Conservation (phyloP, 148 eudicot genomes). For the Bassia scoparia region DNA sequence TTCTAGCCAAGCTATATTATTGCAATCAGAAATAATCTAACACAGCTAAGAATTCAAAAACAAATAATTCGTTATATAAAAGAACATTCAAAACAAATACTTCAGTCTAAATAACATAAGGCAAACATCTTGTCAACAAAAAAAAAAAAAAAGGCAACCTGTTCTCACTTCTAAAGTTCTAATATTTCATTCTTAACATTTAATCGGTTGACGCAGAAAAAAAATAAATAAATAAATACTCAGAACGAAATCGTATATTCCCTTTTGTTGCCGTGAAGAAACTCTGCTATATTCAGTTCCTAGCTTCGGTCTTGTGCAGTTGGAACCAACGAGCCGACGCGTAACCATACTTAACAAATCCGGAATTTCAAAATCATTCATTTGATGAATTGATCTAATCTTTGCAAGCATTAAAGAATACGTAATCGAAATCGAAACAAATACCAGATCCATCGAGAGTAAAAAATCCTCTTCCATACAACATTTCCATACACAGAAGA, state of each 20-base stretch:
- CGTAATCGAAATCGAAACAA: not conserved
- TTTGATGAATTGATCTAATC: not conserved
- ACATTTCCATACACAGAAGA: conserved; percentile 93
- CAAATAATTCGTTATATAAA: too few species aligned
- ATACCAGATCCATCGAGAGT: conserved; percentile 99
- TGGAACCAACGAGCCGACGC: conserved; percentile 95
- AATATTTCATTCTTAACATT: too few species aligned
- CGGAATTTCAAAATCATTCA: not conserved
- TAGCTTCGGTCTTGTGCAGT: conserved; percentile 77
- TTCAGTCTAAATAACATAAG: too few species aligned
- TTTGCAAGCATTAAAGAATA: not conserved
- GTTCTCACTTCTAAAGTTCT: too few species aligned
- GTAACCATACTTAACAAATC: conserved; percentile 72
- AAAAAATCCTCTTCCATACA: conserved; percentile 98
- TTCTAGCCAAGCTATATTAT: too few species aligned
- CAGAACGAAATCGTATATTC: conserved; percentile 75
- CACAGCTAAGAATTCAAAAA: not conserved
- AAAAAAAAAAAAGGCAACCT: too few species aligned
- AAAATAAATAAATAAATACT: too few species aligned
- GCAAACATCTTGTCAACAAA: too few species aligned
- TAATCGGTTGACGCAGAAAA: too few species aligned
- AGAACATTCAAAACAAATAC: too few species aligned
- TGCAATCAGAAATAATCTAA: not conserved
- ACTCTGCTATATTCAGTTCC: conserved; percentile 90
- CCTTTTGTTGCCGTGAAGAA: conserved; percentile 83